Percentiles rank a stretch among this genome's conserved stretches.
Conservation (phyloP, 768 basidiomycete genomes). For the Lentinula boryana region DNA sequence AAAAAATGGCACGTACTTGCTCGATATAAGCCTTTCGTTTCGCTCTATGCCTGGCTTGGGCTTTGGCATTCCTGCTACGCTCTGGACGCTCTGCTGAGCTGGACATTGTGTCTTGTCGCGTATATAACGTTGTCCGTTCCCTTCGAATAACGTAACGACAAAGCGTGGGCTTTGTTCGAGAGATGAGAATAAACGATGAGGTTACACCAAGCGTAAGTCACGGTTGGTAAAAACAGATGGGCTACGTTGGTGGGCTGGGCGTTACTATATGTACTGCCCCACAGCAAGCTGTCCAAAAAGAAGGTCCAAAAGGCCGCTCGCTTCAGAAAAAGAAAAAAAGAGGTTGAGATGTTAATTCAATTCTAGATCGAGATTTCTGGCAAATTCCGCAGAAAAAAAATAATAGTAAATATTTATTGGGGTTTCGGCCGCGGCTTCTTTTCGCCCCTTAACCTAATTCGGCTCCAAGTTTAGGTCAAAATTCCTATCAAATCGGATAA, state of each 20-base stretch:
- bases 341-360: not conserved
- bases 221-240: not conserved
- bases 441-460: not conserved
- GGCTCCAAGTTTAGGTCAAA: not conserved
- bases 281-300: not conserved
- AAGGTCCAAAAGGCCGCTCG: not conserved
- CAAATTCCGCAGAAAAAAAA: not conserved
- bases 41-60: slow-evolving; percentile 85
- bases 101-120: not conserved
- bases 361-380: not conserved
- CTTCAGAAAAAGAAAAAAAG: not conserved
- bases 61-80: slow-evolving; percentile 82
- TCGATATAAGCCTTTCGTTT: slow-evolving; percentile 93
- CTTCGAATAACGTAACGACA: slow-evolving; percentile 2
- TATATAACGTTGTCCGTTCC: not conserved
- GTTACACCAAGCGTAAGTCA: not conserved
- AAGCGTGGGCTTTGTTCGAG: not conserved
- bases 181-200: not conserved
- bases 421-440: not conserved
- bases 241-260: not conserved
- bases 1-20: slow-evolving; percentile 41
- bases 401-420: not conserved
- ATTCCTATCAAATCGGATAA: not conserved
- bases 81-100: slow-evolving; percentile 56
- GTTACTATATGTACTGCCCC: not conserved